phyloP scores from a whole-genome alignment of 345 rosid species.

The Sapria himalayana region DNA sequence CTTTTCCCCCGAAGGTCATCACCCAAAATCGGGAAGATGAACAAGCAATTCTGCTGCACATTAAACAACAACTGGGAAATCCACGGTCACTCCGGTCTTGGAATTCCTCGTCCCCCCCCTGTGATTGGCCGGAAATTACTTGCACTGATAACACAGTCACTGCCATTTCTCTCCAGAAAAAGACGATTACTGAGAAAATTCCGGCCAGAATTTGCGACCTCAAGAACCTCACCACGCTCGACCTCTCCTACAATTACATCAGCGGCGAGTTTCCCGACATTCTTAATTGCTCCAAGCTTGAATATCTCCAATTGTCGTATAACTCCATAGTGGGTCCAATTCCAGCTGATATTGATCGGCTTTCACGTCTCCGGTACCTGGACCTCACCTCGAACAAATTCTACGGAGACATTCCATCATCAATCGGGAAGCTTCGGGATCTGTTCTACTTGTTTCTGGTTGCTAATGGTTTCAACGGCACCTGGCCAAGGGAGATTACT shows the following conservation, averaged over 20 bases:
- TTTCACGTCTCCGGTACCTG: slow-evolving; percentile 25
- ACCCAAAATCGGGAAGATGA: slow-evolving; percentile 24
- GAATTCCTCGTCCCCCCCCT: slow-evolving; percentile 38
- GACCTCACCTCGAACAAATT: slow-evolving; percentile 38
- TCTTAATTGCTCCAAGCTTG: slow-evolving; percentile 41
- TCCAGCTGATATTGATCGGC: slow-evolving; percentile 35
- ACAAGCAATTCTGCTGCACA: slow-evolving; percentile 23
- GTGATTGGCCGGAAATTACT: slow-evolving; percentile 34
- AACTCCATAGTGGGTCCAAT: slow-evolving; percentile 46
- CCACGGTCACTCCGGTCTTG: slow-evolving; percentile 38
- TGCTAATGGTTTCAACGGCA: slow-evolving; percentile 38
- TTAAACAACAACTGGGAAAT: slow-evolving; percentile 35
- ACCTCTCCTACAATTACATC: slow-evolving; percentile 26
- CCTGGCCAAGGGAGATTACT: slow-evolving; percentile 63
- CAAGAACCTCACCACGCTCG: slow-evolving; percentile 22
- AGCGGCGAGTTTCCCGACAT: slow-evolving; percentile 39
- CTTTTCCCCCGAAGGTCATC: slow-evolving; percentile 20
- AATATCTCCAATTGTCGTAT: slow-evolving; percentile 32
- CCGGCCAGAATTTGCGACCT: slow-evolving; percentile 50
- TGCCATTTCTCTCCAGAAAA: slow-evolving; percentile 11
- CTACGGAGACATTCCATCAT: slow-evolving; percentile 47
- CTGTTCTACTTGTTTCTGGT: slow-evolving; percentile 18
- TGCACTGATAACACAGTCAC: slow-evolving; percentile 32
- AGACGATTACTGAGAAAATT: slow-evolving; percentile 22
- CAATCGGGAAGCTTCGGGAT: slow-evolving; percentile 22